These are phyloP conservation scores for Talaromyces ruber DNA, from an alignment of 495 filamentous ascomycete genomes.

Conservation along the genomic window DNA sequence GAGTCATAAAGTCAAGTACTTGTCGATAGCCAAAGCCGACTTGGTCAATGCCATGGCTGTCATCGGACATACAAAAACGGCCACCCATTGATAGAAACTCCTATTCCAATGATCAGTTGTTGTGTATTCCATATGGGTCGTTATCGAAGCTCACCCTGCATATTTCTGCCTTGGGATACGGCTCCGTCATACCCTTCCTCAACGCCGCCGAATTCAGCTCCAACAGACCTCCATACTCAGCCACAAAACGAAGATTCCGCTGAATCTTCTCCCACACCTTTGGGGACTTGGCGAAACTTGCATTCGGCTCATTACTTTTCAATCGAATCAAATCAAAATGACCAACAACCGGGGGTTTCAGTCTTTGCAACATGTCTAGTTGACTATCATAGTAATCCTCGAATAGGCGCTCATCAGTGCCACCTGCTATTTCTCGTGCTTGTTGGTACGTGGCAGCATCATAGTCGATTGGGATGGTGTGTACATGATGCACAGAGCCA, in stretches of 20 bases:
- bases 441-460: slow-evolving; percentile 57
- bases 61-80: slow-evolving; percentile 79
- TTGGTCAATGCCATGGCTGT: slow-evolving; percentile 80
- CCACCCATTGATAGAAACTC: slow-evolving; percentile 59
- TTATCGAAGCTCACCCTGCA: slow-evolving; percentile 52
- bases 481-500: slow-evolving; percentile 84
- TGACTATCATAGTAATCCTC: slow-evolving; percentile 83
- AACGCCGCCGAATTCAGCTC: slow-evolving; percentile 83
- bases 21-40: slow-evolving; percentile 60
- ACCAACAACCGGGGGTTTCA: slow-evolving; percentile 74
- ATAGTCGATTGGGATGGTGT: slow-evolving; percentile 83
- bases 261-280: slow-evolving; percentile 64
- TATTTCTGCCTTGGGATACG: slow-evolving; percentile 76
- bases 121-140: neutral
- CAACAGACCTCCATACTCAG: slow-evolving; percentile 66
- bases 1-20: slow-evolving; percentile 49
- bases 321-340: slow-evolving; percentile 91
- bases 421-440: slow-evolving; percentile 48
- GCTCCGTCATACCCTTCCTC: slow-evolving; percentile 82
- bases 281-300: slow-evolving; percentile 42
- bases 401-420: slow-evolving; percentile 64
- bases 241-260: slow-evolving; percentile 66
- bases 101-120: slow-evolving; percentile 21
- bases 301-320: slow-evolving; percentile 57
- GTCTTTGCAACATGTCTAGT: slow-evolving; percentile 63